A percentile compares a stretch with the other conserved stretches of the same genome.
Evolutionary conservation across 441 rosid species (phyloP).

Genomic region (Bruguiera hainesii): DNA sequence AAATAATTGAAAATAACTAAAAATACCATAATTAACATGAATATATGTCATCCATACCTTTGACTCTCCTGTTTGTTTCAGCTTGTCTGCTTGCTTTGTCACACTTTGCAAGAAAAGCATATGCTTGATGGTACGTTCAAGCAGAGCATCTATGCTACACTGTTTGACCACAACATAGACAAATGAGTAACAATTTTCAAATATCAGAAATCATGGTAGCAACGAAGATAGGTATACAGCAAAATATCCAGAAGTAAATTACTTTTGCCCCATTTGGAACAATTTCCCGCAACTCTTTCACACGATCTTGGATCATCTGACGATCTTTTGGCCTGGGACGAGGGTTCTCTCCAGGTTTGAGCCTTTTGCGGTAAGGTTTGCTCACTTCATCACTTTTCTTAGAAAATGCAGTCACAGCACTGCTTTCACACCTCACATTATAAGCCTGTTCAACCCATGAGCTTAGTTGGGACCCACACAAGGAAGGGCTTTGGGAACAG

Average conservation of each 20-base stretch:
- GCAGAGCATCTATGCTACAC: constrained; percentile 95
- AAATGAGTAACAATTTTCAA: constrained; percentile 10
- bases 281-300: constrained; percentile 93
- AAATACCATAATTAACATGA: constrained; percentile 1
- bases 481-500: constrained; percentile 50
- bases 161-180: constrained; percentile 36
- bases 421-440: constrained; percentile 43
- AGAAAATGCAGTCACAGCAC: constrained; percentile 54
- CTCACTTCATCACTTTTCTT: constrained; percentile 58
- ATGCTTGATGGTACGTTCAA: constrained; percentile 90
- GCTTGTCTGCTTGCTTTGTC: constrained; percentile 87
- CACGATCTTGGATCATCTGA: constrained; percentile 97
- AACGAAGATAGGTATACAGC: background rate
- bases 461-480: constrained; percentile 70
- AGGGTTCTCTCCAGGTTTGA: constrained; percentile 92
- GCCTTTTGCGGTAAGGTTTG: constrained; percentile 77
- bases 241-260: constrained; percentile 25
- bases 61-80: constrained; percentile 73
- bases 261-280: constrained; percentile 94
- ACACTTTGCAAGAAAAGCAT: constrained; percentile 98
- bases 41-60: constrained; percentile 44
- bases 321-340: constrained; percentile 98
- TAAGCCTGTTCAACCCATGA: constrained; percentile 80
- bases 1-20: background rate
- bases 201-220: background rate